phyloP scores from a whole-genome alignment of 306 rosid species.

The Dryas alaskensis region DNA sequence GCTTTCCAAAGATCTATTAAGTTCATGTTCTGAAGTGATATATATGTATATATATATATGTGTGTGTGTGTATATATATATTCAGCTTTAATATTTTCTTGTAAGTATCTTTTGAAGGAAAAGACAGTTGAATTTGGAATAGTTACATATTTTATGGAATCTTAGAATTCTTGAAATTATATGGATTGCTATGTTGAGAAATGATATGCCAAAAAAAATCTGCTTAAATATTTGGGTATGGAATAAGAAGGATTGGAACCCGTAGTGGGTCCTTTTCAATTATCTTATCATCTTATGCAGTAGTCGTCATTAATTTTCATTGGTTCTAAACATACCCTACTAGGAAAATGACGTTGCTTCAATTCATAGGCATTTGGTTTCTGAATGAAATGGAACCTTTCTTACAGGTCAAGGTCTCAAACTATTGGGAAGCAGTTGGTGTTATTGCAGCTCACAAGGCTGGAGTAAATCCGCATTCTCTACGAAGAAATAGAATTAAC shows the following conservation, averaged over 20 bases:
- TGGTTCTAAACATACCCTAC: background rate
- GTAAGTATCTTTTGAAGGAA: background rate
- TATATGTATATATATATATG: too few relatives aligned
- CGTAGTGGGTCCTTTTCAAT: too few relatives aligned
- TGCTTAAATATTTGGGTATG: too few relatives aligned
- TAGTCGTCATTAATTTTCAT: background rate
- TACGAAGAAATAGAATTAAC: slow-evolving; percentile 58
- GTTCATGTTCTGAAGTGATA: background rate
- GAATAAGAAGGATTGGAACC: too few relatives aligned
- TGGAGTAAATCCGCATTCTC: slow-evolving; percentile 76
- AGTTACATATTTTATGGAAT: background rate
- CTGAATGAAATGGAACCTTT: slow-evolving; percentile 25
- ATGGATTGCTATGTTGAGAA: background rate
- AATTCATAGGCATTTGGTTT: slow-evolving; percentile 20
- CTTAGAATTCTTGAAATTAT: background rate
- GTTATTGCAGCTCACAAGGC: slow-evolving; percentile 91
- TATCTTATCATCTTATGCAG: background rate
- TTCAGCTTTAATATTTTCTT: background rate
- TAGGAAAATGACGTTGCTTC: slow-evolving; percentile 1
- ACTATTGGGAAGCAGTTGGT: slow-evolving; percentile 93
- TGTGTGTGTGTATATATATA: too few relatives aligned
- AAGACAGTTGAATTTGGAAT: slow-evolving; percentile 2
- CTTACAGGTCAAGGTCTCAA: slow-evolving; percentile 77
- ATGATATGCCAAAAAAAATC: background rate
- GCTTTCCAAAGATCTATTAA: background rate